A percentile compares a stretch with the other conserved stretches of the same genome.
These are phyloP conservation scores for Fraxinus sp. DNA, from an alignment of 305 asterid genomes.

Conservation along the genomic window DNA sequence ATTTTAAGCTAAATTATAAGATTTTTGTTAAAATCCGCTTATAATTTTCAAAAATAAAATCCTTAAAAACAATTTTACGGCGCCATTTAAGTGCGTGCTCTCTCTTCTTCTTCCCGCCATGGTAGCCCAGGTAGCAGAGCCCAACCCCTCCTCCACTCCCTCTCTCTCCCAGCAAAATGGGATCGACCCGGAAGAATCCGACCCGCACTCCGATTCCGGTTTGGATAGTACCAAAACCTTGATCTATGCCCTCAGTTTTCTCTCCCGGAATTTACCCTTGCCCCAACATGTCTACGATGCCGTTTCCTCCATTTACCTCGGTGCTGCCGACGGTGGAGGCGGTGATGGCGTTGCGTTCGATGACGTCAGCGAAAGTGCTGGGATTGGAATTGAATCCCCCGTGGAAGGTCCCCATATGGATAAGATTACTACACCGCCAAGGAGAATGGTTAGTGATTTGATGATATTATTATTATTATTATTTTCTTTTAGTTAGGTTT, in stretches of 20 bases:
- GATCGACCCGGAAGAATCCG: conserved; percentile 20
- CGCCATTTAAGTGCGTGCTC: conserved; percentile 30
- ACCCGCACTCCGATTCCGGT: conserved; percentile 28
- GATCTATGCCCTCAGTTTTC: conserved; percentile 88
- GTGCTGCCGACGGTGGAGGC: conserved; percentile 19
- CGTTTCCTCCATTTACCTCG: conserved; percentile 65
- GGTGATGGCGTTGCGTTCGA: conserved; percentile 20
- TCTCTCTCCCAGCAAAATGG: conserved; percentile 40
- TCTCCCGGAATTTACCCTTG: conserved; percentile 87
- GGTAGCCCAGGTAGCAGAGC: conserved; percentile 65
- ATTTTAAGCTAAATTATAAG: neutral
- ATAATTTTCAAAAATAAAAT: neutral
- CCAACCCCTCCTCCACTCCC: conserved; percentile 26
- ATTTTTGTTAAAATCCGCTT: neutral
- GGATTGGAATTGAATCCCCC: conserved; percentile 22
- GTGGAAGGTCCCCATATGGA: conserved; percentile 25
- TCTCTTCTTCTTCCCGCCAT: conserved; percentile 56
- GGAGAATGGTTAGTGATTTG: conserved; percentile 17
- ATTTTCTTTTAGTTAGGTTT: neutral
- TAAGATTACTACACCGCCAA: neutral
- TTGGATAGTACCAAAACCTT: conserved; percentile 67
- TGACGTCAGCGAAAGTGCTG: conserved; percentile 30
- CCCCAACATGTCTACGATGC: conserved; percentile 83
- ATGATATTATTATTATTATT: neutral
- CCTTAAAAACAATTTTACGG: conserved; percentile 26